These are phyloP conservation scores for Salix udensis DNA, from an alignment of 345 rosid genomes.

Conservation along the genomic window DNA sequence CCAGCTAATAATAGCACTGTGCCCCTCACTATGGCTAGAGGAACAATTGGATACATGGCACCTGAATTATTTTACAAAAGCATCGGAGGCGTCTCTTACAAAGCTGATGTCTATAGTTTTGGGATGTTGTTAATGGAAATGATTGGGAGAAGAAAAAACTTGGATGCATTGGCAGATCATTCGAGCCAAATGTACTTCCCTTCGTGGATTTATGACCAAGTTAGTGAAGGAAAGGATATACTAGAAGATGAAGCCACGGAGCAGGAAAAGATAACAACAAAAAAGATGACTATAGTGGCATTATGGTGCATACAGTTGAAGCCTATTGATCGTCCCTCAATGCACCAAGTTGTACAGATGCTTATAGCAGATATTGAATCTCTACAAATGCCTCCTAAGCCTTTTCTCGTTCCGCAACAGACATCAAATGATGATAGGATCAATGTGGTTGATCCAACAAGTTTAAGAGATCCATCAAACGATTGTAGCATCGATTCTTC, in stretches of 20 bases:
- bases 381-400: too few species aligned
- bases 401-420: too few species aligned
- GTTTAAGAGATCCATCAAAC: too few species aligned
- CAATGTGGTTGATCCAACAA: too few species aligned
- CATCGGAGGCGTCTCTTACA: not conserved
- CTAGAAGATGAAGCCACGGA: not conserved
- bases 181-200: not conserved
- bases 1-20: not conserved
- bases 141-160: not conserved
- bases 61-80: not conserved
- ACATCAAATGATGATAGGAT: too few species aligned
- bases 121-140: not conserved
- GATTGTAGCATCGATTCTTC: too few species aligned
- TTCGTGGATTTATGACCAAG: not conserved
- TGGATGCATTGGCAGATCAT: not conserved
- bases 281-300: not conserved
- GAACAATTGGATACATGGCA: not conserved
- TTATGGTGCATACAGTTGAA: not conserved
- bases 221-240: not conserved
- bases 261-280: not conserved
- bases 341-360: not conserved
- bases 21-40: not conserved
- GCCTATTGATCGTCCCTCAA: not conserved
- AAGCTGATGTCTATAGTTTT: not conserved
- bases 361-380: not conserved